Percentiles rank a stretch among this genome's conserved stretches.
Conservation (phyloP, 495 filamentous ascomycete species). For the Daldinia childiae region DNA sequence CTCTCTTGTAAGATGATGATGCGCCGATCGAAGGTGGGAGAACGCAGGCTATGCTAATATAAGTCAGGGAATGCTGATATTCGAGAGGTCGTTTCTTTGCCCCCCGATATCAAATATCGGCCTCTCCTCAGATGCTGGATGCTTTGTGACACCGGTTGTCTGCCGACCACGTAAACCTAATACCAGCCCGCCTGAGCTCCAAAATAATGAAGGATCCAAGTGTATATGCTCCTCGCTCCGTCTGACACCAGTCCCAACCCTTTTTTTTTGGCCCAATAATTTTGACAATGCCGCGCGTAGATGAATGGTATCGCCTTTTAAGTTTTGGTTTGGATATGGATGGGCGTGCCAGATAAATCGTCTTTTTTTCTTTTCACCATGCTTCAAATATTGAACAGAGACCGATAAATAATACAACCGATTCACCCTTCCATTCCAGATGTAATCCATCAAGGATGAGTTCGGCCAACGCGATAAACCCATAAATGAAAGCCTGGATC, state of each 20-base stretch:
- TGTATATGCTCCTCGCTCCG: slow-evolving; percentile 36
- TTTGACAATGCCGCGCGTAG: slow-evolving; percentile 29
- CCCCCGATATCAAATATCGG: slow-evolving; percentile 32
- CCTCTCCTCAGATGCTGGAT: slow-evolving; percentile 40
- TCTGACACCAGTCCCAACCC: slow-evolving; percentile 29
- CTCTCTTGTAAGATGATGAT: slow-evolving; percentile 27
- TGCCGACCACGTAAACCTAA: slow-evolving; percentile 42
- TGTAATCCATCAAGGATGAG: slow-evolving; percentile 5
- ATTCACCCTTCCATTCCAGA: slow-evolving; percentile 21
- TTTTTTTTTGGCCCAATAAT: slow-evolving; percentile 31
- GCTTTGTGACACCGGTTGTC: slow-evolving; percentile 35
- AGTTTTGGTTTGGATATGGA: slow-evolving; percentile 19
- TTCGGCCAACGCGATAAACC: slow-evolving; percentile 8
- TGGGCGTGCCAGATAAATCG: slow-evolving; percentile 20
- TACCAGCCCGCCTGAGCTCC: slow-evolving; percentile 41
- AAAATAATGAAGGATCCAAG: slow-evolving; percentile 39
- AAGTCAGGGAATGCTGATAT: slow-evolving; percentile 41
- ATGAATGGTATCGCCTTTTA: slow-evolving; percentile 40
- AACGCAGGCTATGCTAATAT: slow-evolving; percentile 44
- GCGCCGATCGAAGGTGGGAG: slow-evolving; percentile 38
- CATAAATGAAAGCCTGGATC: neutral
- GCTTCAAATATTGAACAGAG: slow-evolving; percentile 37
- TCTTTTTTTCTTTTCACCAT: slow-evolving; percentile 39
- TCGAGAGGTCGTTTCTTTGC: slow-evolving; percentile 26
- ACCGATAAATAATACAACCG: slow-evolving; percentile 38